phyloP scores from a whole-genome alignment of 2,329 filamentous ascomycete species.

The Xenoacremonium recifei region DNA sequence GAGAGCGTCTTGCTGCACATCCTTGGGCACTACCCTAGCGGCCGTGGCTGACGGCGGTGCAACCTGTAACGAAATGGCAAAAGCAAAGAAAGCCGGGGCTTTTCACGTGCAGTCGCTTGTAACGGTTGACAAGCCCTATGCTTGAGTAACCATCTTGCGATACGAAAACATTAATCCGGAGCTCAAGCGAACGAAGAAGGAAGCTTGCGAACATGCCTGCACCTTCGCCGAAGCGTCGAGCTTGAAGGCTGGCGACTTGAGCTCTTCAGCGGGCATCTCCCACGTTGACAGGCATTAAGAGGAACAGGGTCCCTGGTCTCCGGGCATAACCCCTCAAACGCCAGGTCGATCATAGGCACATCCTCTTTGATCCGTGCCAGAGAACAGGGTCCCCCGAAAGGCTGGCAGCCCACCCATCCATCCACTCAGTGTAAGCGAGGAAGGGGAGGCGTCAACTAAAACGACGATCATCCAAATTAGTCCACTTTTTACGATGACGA shows the following conservation, averaged over 20 bases:
- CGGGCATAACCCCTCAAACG: slow-evolving; percentile 17
- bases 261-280: too few relatives aligned
- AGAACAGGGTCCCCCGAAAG: slow-evolving; percentile 1
- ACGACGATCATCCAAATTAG: slow-evolving; percentile 29
- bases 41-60: slow-evolving; percentile 19
- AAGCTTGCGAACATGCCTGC: too few relatives aligned
- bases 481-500: slow-evolving; percentile 22
- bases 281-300: too few relatives aligned
- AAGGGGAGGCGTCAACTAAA: slow-evolving; percentile 29
- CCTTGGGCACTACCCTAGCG: slow-evolving; percentile 7
- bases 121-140: slow-evolving; percentile 25
- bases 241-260: too few relatives aligned
- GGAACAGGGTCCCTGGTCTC: neutral
- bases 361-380: slow-evolving; percentile 15
- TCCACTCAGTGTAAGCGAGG: slow-evolving; percentile 29
- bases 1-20: neutral
- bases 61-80: slow-evolving; percentile 14
- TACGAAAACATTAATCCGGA: too few relatives aligned
- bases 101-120: slow-evolving; percentile 26
- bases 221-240: too few relatives aligned
- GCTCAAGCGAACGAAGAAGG: too few relatives aligned
- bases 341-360: slow-evolving; percentile 19
- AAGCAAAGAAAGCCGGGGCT: slow-evolving; percentile 21
- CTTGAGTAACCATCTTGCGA: too few relatives aligned
- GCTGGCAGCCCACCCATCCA: slow-evolving; percentile 19